Evolutionary conservation across 1,139 yeast genomes (phyloP).

Genomic region (Kodamaea sp.): DNA sequence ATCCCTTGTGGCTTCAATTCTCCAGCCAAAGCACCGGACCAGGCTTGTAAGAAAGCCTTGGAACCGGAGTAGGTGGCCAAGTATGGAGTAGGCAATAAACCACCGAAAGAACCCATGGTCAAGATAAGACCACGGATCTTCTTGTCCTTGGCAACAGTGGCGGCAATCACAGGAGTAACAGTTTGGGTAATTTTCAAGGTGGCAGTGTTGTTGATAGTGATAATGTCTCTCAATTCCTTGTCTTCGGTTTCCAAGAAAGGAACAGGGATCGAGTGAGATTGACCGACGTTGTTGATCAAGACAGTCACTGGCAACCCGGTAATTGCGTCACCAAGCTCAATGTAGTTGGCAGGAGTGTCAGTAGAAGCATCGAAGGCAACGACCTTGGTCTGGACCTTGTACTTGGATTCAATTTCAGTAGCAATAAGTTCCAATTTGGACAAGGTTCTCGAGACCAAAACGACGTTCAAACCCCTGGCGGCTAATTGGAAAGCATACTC

Average conservation of each 20-base stretch:
- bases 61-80: constrained; percentile 96
- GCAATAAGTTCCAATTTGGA: constrained; percentile 71
- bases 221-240: constrained; percentile 72
- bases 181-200: constrained; percentile 82
- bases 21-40: constrained; percentile 90
- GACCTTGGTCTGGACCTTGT: constrained; percentile 61
- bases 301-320: constrained; percentile 63
- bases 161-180: constrained; percentile 65
- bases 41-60: constrained; percentile 88
- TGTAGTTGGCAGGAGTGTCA: constrained; percentile 57
- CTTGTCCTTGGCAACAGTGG: constrained; percentile 45
- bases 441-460: constrained; percentile 81
- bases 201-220: constrained; percentile 82
- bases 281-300: constrained; percentile 90
- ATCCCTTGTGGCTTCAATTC: constrained; percentile 69
- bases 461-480: constrained; percentile 75
- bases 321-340: constrained; percentile 47
- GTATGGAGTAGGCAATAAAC: constrained; percentile 87
- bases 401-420: constrained; percentile 60
- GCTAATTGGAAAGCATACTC: constrained; percentile 90
- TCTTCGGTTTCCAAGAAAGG: constrained; percentile 82
- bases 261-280: constrained; percentile 91
- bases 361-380: constrained; percentile 79
- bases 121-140: constrained; percentile 68
- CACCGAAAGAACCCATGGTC: constrained; percentile 98